Base-by-base conservation (phyloP, 2,329 filamentous ascomycete genomes). In the Microdochium bolleyi region DNA sequence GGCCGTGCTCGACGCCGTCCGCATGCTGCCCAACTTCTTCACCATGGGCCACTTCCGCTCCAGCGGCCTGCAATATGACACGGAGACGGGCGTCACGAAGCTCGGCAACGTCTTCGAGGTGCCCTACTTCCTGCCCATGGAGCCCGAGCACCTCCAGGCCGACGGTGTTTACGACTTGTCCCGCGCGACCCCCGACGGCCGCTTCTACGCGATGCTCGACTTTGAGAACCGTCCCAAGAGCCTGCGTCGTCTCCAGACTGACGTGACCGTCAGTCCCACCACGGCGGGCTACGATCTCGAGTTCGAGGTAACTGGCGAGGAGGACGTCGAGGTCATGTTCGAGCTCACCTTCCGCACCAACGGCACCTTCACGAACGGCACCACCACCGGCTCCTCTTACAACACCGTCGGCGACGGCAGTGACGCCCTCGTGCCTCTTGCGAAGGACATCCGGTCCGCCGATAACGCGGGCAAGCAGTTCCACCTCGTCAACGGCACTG, bases 21-120 rank as follows among this genome's bases (percentile, higher is more conserved):
- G 57, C 4, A 50, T 58, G 21, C 52, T 57, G 27, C 55, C 57
- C 14, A 55, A 58, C 51, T 58, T 58, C 55, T 58, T 58, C 57
- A 55, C 55, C 51, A 58, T 58, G 57, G 57, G 57, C 9, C 57
- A 58, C 54, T 58, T 58, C 53, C 55, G 57, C 11, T 58, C 57
- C 50, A 53, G 46, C 44, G 57, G 57, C 8, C 49, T 58, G 24
- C 13, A 50, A 22, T 50, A 50, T 21, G 48, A 52, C 13, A 7
- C 16, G 2, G 44, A 55, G n/a, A 46, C 41, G 11, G 54, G 54
- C 22, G 41, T 52, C 25, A 30, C 48, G 3, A 52, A 22, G 48
- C 54, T 58, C 13, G 53, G 53, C 24, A 55, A 53, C 34, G 51
- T 53, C 51, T 54, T 57, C 51, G 55, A 55, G 50, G 55, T 58